Conservation (phyloP, 2,329 filamentous ascomycete species). For the Colletotrichum sp. region DNA sequence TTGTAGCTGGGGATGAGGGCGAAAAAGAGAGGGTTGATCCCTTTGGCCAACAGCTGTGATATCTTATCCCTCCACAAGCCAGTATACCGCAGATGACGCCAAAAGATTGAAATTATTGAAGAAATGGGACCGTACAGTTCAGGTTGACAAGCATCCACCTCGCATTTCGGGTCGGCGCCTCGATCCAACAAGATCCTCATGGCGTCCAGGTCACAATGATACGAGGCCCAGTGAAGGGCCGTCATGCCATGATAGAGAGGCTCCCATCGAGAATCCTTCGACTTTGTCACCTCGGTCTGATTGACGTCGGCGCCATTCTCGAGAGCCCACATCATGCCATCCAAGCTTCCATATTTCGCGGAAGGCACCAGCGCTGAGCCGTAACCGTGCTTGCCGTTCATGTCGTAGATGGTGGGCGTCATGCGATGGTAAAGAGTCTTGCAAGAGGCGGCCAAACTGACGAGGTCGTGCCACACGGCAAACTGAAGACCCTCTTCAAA, state of each 20-base stretch:
- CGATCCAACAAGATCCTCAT: background rate
- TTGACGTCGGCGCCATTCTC: background rate
- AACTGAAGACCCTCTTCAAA: rapidly evolving
- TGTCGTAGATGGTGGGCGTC: background rate
- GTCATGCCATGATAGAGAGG: background rate
- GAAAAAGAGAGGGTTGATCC: background rate
- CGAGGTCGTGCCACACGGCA: background rate
- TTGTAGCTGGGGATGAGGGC: background rate
- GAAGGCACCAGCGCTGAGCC: background rate
- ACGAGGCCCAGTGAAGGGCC: background rate
- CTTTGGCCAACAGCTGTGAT: background rate
- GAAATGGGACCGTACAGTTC: background rate
- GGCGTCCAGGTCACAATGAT: background rate
- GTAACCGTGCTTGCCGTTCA: background rate
- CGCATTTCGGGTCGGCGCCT: background rate
- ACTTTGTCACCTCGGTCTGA: background rate
- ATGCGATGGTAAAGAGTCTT: background rate
- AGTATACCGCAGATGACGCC: background rate
- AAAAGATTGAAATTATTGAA: background rate
- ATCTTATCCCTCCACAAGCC: background rate
- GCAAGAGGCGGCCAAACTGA: background rate
- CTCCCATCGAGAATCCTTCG: background rate
- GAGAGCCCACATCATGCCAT: background rate
- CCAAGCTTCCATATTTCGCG: background rate
- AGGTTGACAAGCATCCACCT: background rate